Conservation (phyloP, 208 protist species). For the Vickermania ingenoplastis region DNA sequence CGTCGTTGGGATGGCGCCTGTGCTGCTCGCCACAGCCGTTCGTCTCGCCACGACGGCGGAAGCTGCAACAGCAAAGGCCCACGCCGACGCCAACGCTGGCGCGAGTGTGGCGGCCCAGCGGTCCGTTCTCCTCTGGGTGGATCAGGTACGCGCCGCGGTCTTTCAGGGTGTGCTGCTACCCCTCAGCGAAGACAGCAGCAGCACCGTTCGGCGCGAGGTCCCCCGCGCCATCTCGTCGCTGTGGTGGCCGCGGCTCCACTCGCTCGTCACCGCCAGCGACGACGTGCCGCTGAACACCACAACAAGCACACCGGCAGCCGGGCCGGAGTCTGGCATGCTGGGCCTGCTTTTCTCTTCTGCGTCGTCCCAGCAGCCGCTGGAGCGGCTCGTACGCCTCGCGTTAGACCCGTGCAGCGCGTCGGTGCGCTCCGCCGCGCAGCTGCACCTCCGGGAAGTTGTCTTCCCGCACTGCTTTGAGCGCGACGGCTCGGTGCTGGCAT, state of each 20-base stretch:
- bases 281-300: too few relatives aligned
- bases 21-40: constrained; percentile 15
- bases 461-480: constrained; percentile 21
- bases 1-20: constrained; percentile 19
- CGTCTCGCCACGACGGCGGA: too few relatives aligned
- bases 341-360: constrained; percentile 14
- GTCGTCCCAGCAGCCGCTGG: constrained; percentile 9
- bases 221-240: constrained; percentile 33
- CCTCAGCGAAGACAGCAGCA: constrained; percentile 53
- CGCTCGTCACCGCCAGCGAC: not conserved
- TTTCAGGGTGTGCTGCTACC: constrained; percentile 45
- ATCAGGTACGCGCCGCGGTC: constrained; percentile 27
- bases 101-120: not conserved
- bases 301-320: too few relatives aligned
- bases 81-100: not conserved
- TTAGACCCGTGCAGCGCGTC: constrained; percentile 35
- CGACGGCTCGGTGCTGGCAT: constrained; percentile 17
- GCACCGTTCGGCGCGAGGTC: constrained; percentile 42
- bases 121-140: not conserved
- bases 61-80: too few relatives aligned
- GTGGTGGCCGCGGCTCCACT: constrained; percentile 15
- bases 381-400: constrained; percentile 40
- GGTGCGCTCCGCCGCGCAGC: constrained; percentile 44
- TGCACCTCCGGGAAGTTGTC: constrained; percentile 35
- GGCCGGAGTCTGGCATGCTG: not conserved